These are phyloP conservation scores for Claviceps cyperi DNA, from an alignment of 2,329 filamentous ascomycete genomes.

Conservation along the genomic window DNA sequence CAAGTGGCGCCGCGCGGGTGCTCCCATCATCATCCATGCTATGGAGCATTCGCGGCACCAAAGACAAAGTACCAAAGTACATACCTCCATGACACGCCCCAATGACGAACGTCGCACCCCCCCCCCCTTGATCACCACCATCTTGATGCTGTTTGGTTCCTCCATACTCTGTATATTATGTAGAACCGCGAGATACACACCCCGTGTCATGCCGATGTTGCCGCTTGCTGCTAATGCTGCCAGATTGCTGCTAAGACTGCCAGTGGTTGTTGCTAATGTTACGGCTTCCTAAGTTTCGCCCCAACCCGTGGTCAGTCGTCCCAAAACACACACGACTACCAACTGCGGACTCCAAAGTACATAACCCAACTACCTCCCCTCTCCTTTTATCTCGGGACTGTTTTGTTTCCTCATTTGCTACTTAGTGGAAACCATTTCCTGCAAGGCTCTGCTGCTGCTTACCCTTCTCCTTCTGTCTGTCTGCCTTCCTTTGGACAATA, in stretches of 20 bases:
- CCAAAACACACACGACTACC: slow-evolving; percentile 1
- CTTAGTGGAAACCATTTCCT: background rate
- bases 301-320: background rate
- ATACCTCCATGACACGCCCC: background rate
- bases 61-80: no score
- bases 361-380: slow-evolving; percentile 5
- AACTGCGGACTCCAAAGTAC: slow-evolving; percentile 1
- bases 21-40: no score
- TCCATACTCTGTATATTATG: background rate
- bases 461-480: background rate
- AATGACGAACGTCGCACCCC: background rate
- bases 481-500: background rate
- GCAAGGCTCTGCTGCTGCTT: background rate
- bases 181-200: background rate
- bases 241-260: background rate
- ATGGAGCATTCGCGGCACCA: background rate
- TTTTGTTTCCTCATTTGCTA: background rate
- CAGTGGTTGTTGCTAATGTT: background rate
- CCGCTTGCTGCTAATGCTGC: background rate
- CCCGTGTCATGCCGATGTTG: slow-evolving; percentile 1
- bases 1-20: slow-evolving; percentile 4
- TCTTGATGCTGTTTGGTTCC: background rate
- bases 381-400: background rate
- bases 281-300: background rate
- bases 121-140: background rate